A percentile compares a stretch with the other conserved stretches of the same genome.
phyloP scores from a whole-genome alignment of 148 eudicot species.

The Arctostaphylos glauca region DNA sequence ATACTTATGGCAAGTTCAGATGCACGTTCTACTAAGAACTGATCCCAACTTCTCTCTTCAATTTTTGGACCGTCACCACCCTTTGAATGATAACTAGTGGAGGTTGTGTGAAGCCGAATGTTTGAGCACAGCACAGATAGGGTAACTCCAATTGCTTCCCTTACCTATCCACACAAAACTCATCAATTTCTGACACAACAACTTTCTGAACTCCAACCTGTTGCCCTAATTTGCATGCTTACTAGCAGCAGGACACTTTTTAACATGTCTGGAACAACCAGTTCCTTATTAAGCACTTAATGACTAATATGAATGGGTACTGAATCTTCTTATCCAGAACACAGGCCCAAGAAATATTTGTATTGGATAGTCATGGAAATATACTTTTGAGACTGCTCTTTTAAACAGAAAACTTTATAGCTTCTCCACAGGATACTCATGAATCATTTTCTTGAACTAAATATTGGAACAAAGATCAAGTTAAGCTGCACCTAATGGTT shows the following conservation, averaged over 20 bases:
- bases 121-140: slow-evolving; percentile 92
- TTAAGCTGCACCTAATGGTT: background rate
- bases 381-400: background rate
- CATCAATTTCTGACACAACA: slow-evolving; percentile 13
- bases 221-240: background rate
- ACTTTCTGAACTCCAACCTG: background rate
- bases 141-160: slow-evolving; percentile 89
- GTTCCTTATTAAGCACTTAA: background rate
- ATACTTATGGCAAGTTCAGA: slow-evolving; percentile 61
- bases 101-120: slow-evolving; percentile 55
- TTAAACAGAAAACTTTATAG: background rate
- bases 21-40: slow-evolving; percentile 55
- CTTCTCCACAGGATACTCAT: background rate
- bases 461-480: background rate
- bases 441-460: background rate
- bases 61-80: slow-evolving; percentile 26
- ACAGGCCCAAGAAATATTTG: background rate
- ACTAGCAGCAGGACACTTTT: background rate
- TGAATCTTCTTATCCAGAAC: background rate
- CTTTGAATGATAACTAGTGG: slow-evolving; percentile 25
- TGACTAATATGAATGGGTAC: background rate
- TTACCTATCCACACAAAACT: slow-evolving; percentile 54
- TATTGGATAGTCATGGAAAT: background rate
- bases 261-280: background rate
- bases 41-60: slow-evolving; percentile 55